Evolutionary conservation across 2,329 filamentous ascomycete genomes (phyloP).

Genomic region (Exophiala aquamarina): DNA sequence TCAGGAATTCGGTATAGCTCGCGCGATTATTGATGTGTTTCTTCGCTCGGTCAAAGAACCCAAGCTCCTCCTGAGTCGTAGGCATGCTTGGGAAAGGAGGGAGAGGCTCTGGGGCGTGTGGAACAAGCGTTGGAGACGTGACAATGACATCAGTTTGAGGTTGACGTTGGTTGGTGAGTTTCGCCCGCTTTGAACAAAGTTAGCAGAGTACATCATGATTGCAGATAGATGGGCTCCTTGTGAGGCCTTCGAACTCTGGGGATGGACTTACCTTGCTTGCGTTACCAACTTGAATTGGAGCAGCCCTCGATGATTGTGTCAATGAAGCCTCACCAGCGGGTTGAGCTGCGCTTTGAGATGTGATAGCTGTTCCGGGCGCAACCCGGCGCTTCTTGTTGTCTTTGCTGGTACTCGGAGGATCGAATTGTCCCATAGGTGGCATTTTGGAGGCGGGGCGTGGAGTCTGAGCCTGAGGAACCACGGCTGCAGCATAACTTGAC

Average conservation of each 20-base stretch:
- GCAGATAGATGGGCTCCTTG: background rate
- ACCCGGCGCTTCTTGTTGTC: constrained; percentile 86
- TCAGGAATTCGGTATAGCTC: constrained; percentile 92
- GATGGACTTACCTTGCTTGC: constrained; percentile 51
- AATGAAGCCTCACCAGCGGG: constrained; percentile 36
- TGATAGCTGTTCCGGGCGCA: constrained; percentile 41
- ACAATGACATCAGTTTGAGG: constrained; percentile 57
- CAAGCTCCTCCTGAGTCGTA: constrained; percentile 81
- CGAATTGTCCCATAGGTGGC: constrained; percentile 93
- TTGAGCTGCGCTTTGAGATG: constrained; percentile 30
- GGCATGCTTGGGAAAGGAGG: constrained; percentile 70
- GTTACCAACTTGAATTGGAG: constrained; percentile 40
- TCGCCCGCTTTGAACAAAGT: constrained; percentile 19
- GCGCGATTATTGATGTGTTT: constrained; percentile 93
- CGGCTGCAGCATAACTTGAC: constrained; percentile 42
- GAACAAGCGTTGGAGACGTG: constrained; percentile 78
- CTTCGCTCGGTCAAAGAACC: constrained; percentile 94
- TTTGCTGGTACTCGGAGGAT: constrained; percentile 78
- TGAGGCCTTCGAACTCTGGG: no score
- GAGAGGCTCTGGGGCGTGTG: constrained; percentile 82
- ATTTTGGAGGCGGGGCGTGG: constrained; percentile 63
- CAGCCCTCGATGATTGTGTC: constrained; percentile 35
- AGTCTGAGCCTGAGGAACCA: constrained; percentile 48
- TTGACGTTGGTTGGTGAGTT: constrained; percentile 21
- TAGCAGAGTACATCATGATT: background rate